Conservation (phyloP, 441 rosid genomes). For the Gossypium laxum region DNA sequence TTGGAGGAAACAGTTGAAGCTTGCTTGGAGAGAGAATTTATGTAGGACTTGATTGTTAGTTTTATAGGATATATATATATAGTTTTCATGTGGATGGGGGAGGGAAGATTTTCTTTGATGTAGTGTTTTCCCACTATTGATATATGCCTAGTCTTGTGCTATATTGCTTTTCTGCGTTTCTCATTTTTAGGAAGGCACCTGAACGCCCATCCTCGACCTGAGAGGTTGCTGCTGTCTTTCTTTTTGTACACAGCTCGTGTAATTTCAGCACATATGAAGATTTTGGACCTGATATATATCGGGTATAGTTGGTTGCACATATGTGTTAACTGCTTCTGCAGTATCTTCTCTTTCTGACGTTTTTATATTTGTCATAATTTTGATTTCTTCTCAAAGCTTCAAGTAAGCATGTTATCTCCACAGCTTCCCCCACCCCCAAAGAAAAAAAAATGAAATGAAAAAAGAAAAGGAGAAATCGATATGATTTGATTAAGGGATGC, state of each 20-base stretch:
- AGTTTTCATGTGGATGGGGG: slow-evolving; percentile 15
- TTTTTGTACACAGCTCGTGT: slow-evolving; percentile 30
- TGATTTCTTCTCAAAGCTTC: not conserved
- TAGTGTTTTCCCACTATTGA: slow-evolving; percentile 12
- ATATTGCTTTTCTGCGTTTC: slow-evolving; percentile 14
- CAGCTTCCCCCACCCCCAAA: no score
- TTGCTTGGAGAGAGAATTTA: slow-evolving; percentile 2
- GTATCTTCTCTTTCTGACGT: not conserved
- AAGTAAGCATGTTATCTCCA: not conserved
- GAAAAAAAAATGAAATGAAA: no score
- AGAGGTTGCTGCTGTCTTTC: slow-evolving; percentile 22
- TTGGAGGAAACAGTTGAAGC: slow-evolving; percentile 20
- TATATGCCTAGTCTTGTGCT: slow-evolving; percentile 16
- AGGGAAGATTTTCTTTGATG: slow-evolving; percentile 11
- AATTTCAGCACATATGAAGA: slow-evolving; percentile 41
- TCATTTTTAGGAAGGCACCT: slow-evolving; percentile 18
- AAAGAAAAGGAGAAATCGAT: not conserved
- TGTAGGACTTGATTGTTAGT: slow-evolving; percentile 16
- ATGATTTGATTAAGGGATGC: not conserved
- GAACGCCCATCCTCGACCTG: not conserved
- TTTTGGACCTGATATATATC: slow-evolving; percentile 35
- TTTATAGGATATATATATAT: not conserved
- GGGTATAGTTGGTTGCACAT: slow-evolving; percentile 25
- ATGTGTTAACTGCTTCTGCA: not conserved
- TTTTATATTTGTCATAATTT: not conserved